Conservation (phyloP, 768 basidiomycete species). For the Coprinopsis sp. region DNA sequence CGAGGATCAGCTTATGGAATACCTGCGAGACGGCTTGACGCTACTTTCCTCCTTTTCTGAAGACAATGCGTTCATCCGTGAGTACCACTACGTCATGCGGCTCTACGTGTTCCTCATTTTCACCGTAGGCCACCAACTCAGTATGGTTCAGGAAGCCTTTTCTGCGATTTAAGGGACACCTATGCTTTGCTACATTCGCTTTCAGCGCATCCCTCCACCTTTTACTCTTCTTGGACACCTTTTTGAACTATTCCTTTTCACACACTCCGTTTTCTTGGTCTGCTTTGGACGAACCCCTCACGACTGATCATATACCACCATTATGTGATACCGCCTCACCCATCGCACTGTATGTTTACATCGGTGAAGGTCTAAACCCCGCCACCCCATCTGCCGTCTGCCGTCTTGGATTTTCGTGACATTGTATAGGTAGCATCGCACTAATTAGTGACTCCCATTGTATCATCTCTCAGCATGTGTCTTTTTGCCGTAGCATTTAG, state of each 20-base stretch:
- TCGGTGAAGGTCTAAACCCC: not conserved
- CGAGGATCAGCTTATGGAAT: slow-evolving; percentile 41
- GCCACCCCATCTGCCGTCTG: not conserved
- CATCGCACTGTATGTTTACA: slow-evolving; percentile 7
- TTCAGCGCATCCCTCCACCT: slow-evolving; percentile 6
- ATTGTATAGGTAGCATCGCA: not conserved
- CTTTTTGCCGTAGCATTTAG: slow-evolving; percentile 4
- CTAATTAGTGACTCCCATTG: slow-evolving; percentile 1
- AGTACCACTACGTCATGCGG: slow-evolving; percentile 20
- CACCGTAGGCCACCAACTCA: slow-evolving; percentile 38
- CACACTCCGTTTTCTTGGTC: not conserved
- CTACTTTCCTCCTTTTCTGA: slow-evolving; percentile 40
- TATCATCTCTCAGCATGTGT: slow-evolving; percentile 4
- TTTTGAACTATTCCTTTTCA: not conserved
- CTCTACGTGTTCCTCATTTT: slow-evolving; percentile 5
- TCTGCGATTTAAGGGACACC: slow-evolving; percentile 28
- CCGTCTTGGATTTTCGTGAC: not conserved
- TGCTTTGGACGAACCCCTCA: slow-evolving; percentile 3
- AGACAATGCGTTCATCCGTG: slow-evolving; percentile 43
- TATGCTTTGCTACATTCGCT: slow-evolving; percentile 5
- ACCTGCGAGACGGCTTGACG: slow-evolving; percentile 35
- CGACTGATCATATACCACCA: slow-evolving; percentile 7
- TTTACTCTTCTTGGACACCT: slow-evolving; percentile 3
- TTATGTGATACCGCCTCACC: slow-evolving; percentile 6
- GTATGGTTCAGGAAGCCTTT: slow-evolving; percentile 43